Evolutionary conservation across 495 filamentous ascomycete genomes (phyloP).

Genomic region (Cenococcum geophilum): DNA sequence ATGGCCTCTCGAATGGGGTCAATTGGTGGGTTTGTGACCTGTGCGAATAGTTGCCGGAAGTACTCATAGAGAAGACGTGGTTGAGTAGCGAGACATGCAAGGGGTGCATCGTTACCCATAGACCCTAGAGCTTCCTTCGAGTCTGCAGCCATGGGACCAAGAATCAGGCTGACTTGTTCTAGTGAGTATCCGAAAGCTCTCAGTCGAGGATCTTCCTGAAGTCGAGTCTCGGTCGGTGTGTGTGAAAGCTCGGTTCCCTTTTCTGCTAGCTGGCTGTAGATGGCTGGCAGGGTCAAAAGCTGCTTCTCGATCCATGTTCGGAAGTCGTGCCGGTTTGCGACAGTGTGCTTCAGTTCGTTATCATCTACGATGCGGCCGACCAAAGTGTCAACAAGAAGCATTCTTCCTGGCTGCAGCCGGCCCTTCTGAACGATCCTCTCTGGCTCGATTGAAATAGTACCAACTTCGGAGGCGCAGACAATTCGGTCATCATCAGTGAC

Average conservation of each 20-base stretch:
- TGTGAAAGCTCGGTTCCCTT: constrained; percentile 57
- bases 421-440: constrained; percentile 92
- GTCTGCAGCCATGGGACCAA: constrained; percentile 96
- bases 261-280: constrained; percentile 54
- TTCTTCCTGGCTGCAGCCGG: constrained; percentile 89
- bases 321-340: constrained; percentile 81
- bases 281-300: constrained; percentile 72
- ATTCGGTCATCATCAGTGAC: constrained; percentile 97
- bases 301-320: constrained; percentile 81
- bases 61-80: constrained; percentile 95
- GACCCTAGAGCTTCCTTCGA: constrained; percentile 99
- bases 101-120: constrained; percentile 97
- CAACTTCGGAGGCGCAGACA: constrained; percentile 96
- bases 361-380: constrained; percentile 97
- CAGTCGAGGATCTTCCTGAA: constrained; percentile 82
- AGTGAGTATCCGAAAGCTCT: constrained; percentile 93
- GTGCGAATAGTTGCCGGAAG: constrained; percentile 97
- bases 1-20: constrained; percentile 98
- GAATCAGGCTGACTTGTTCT: constrained; percentile 89
- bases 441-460: constrained; percentile 86
- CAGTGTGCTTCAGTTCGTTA: constrained; percentile 82
- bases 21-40: constrained; percentile 98
- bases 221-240: constrained; percentile 60
- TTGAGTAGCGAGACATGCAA: constrained; percentile 84
- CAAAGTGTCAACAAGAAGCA: constrained; percentile 94